A percentile compares a stretch with the other conserved stretches of the same genome.
phyloP scores from a whole-genome alignment of 176 grass and related monocot genomes.

The Bromus sterilis region DNA sequence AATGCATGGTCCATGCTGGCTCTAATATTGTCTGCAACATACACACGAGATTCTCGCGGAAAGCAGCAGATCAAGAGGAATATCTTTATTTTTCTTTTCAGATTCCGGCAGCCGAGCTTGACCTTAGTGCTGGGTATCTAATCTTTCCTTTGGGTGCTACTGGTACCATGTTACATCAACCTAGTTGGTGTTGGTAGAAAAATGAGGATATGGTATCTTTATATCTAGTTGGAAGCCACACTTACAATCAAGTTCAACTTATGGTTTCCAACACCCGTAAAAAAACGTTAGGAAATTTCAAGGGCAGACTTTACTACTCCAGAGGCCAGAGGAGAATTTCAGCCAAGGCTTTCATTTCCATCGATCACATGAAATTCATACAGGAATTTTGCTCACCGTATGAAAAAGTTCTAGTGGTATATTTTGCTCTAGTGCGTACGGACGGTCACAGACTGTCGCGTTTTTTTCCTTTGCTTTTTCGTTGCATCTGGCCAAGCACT shows the following conservation, averaged over 20 bases:
- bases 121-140: not conserved
- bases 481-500: not conserved
- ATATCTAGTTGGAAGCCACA: not conserved
- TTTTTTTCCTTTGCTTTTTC: not conserved
- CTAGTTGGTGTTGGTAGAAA: not conserved
- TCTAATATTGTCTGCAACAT: conserved; percentile 7
- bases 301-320: no score
- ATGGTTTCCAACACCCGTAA: no score
- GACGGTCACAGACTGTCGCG: not conserved
- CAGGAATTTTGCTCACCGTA: no score
- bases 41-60: not conserved
- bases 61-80: not conserved
- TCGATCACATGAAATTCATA: not conserved
- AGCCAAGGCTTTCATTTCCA: no score
- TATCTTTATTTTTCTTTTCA: not conserved
- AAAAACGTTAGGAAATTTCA: no score
- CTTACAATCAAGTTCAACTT: not conserved
- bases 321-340: no score
- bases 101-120: not conserved
- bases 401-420: no score
- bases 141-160: not conserved
- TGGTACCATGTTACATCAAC: not conserved
- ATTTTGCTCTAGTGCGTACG: not conserved
- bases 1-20: not conserved
- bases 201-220: not conserved